These are phyloP conservation scores for Globisporangium rhizosaccharum DNA, from an alignment of 352 stramenopile genomes.

Conservation along the genomic window DNA sequence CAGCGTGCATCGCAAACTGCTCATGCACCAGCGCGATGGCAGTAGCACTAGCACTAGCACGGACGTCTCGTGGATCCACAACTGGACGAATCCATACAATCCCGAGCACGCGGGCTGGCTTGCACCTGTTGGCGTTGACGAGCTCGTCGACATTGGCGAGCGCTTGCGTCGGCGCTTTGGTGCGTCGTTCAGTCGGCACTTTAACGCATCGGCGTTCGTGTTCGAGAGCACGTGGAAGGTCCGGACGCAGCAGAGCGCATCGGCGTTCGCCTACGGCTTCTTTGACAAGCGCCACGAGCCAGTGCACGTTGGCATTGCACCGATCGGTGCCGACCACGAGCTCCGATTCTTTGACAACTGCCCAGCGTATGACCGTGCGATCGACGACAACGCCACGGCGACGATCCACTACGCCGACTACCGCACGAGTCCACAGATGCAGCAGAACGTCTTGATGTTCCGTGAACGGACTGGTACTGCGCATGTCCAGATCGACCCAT, in stretches of 20 bases:
- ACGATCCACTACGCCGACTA: constrained; percentile 53
- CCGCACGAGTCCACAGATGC: constrained; percentile 46
- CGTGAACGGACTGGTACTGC: constrained; percentile 10
- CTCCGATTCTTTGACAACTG: constrained; percentile 86
- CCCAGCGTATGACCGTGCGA: constrained; percentile 40
- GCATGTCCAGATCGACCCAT: neutral
- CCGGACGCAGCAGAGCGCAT: constrained; percentile 71
- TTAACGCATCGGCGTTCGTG: constrained; percentile 29
- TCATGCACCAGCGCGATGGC: neutral
- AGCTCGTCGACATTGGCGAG: constrained; percentile 55
- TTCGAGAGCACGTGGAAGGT: constrained; percentile 83
- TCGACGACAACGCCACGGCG: constrained; percentile 61
- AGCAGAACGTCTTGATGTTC: constrained; percentile 42
- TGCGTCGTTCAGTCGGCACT: constrained; percentile 17
- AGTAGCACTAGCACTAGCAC: neutral
- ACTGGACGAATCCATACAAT: constrained; percentile 53
- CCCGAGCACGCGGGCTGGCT: constrained; percentile 42
- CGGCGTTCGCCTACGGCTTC: constrained; percentile 71
- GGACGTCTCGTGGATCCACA: constrained; percentile 23
- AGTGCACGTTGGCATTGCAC: constrained; percentile 43
- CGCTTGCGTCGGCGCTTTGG: constrained; percentile 48
- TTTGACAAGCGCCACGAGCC: constrained; percentile 51
- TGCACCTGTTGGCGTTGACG: constrained; percentile 42
- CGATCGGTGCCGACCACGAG: constrained; percentile 50
- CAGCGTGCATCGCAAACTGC: constrained; percentile 33